A percentile compares a stretch with the other conserved stretches of the same genome.
phyloP scores from a whole-genome alignment of 495 filamentous ascomycete species.

The Neurospora sp. region DNA sequence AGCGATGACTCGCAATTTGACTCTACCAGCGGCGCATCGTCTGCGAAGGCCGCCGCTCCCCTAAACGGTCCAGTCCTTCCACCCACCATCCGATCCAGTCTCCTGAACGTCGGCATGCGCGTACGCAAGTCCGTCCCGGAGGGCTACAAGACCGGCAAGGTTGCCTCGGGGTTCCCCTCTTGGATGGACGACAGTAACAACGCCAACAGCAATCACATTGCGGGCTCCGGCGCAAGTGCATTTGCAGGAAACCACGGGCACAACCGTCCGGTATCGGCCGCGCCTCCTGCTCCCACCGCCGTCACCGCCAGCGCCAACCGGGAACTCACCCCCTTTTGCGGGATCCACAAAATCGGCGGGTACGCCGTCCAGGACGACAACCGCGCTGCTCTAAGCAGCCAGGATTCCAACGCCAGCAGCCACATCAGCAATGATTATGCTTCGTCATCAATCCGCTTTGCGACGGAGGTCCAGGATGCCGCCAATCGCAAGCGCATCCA shows the following conservation, averaged over 20 bases:
- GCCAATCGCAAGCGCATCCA: slow-evolving; percentile 30
- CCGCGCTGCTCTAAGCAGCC: slow-evolving; percentile 25
- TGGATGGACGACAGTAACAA: slow-evolving; percentile 26
- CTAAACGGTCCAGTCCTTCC: slow-evolving; percentile 45
- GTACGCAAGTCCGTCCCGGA: slow-evolving; percentile 85
- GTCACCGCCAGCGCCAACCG: slow-evolving; percentile 7
- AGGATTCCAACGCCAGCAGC: slow-evolving; percentile 25
- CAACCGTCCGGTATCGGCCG: background rate
- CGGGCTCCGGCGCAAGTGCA: background rate
- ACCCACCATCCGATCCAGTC: slow-evolving; percentile 56
- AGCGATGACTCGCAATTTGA: slow-evolving; percentile 2
- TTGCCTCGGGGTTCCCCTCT: slow-evolving; percentile 32
- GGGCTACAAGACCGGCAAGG: slow-evolving; percentile 70
- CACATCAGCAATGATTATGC: slow-evolving; percentile 1
- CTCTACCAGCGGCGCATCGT: background rate
- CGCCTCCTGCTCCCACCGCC: slow-evolving; percentile 6
- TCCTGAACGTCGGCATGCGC: slow-evolving; percentile 84
- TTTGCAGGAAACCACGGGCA: slow-evolving; percentile 10
- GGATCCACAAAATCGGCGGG: slow-evolving; percentile 55
- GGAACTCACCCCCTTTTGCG: slow-evolving; percentile 69
- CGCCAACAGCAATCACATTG: background rate
- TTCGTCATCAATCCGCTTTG: background rate
- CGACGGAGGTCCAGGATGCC: background rate
- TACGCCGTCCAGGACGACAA: slow-evolving; percentile 30
- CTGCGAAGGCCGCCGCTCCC: slow-evolving; percentile 7